Evolutionary conservation across 2,329 filamentous ascomycete genomes (phyloP), one percentile per base, ranked within the genome.

Genomic region (Hymenoscyphus fructigenus): DNA sequence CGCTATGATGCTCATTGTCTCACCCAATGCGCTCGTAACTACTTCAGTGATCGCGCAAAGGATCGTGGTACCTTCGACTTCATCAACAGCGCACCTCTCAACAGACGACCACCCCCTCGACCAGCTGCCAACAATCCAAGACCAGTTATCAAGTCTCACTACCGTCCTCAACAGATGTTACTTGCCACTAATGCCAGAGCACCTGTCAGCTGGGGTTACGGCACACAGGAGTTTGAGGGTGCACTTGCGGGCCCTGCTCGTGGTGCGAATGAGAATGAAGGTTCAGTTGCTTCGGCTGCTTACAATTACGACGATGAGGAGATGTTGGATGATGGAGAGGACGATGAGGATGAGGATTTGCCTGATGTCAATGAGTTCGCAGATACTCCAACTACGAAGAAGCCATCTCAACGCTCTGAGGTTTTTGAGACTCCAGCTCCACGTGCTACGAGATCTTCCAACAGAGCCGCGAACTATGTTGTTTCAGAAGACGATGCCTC

Each of bases 41-140:
- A 50, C 44, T 50, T 50, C n/a, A 23, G 17, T 23, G 44, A 20
- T 20, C n/a, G 6, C 23, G 44, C 44, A 10, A 50, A 50, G n/a
- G 17, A 50, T 1, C 17, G 44, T 20, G 44, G 44, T 12, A 50
- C 44, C 17, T 50, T 50, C n/a, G 44, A 50, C 20, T 50, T 20
- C 44, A 50, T 50, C 44, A 50, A 50, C n/a, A 50, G 44, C 44
- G 44, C 44, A 23, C 44, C 44, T 23, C 44, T 50, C n/a, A 23
- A 10, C 20, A 7, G n/a, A 20, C 44, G 44, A 50, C 44, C 44
- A 20, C 44, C 44, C 20, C 44, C 44, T 20, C 44, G 44, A 12
- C 17, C n/a, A 23, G 44, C 44, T 20, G n/a, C 44, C n/a, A 50
- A 50, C n/a, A 50, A 50, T 20, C 20, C 44, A 12, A 50, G 44